Base-by-base conservation (phyloP, 164 flowering plant genomes). In the Stephania cephalantha region DNA sequence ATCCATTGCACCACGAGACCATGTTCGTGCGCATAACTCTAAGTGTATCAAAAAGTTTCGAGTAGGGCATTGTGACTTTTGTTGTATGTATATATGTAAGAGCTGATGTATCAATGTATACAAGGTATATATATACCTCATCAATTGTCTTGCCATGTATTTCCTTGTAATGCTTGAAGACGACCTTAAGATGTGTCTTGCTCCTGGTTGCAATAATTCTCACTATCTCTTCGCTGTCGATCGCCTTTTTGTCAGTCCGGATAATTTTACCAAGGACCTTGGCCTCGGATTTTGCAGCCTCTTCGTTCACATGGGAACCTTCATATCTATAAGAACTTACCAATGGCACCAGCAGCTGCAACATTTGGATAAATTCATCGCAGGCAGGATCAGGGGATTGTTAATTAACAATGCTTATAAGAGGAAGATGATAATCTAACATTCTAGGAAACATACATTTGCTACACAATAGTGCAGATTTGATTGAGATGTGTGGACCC, bases 321-420 rank as follows among this genome's bases (percentile, higher is more conserved):
- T 91, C 93, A 9, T 91, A 90, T 7, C 97, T 79, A 55, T 90
- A 91, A 3, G 97, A 82, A 68, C 97, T 91, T 77, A 89, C 87
- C 5, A 90, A 80, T 55, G 87, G 90, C 46, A 90, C 90, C 84
- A 91, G 77, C 7, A 91, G 87, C 94, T 92, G 89, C 64, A 18
- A 75, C 78, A 46, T 35, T 67, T 48, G 76, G 18, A 45, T 65
- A 68, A 70, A 68, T 50, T 12, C 67, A 35, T 10, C 7, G 22
- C 9, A 53, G 73, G 30, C 29, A 71, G 12, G 15, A 25, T 3
- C 1, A 35, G 42, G 42, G 42, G 42, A 35, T 9, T 50, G 15
- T 9, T 7, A 50, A 9, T 58, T 15, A 58, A 1, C 20, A 17
- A 58, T 58, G 64, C 22, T 58, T 12, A 58, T 15, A 58, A 58